Evolutionary conservation across 148 eudicot species (phyloP).

Genomic region (Hydrangea macrophylla): DNA sequence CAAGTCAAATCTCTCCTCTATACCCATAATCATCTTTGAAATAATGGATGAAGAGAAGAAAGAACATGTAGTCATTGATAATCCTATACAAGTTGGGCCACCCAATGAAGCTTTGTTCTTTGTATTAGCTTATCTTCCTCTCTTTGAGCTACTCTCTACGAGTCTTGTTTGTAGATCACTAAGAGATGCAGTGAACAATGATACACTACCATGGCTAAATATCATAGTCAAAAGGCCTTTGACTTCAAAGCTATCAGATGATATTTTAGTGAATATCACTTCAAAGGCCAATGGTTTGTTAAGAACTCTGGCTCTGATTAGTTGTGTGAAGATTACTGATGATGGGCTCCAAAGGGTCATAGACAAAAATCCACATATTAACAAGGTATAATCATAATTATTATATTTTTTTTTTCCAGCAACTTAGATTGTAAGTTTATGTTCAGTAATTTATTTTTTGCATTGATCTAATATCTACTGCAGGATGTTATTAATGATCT

Average conservation of each 20-base stretch:
- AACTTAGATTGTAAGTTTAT: neutral
- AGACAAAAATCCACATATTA: conserved; percentile 44
- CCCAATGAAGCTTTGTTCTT: conserved; percentile 66
- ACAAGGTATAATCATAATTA: conserved; percentile 40
- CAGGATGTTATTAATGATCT: neutral
- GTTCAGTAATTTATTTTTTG: neutral
- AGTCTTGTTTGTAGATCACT: conserved; percentile 54
- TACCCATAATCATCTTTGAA: neutral
- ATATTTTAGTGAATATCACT: conserved; percentile 35
- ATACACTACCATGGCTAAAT: conserved; percentile 62
- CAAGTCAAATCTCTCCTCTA: neutral
- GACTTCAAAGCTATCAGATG: conserved; percentile 38
- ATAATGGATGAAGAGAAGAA: neutral
- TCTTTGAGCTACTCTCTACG: conserved; percentile 52
- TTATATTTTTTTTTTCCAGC: neutral
- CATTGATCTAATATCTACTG: neutral
- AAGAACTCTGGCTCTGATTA: conserved; percentile 44
- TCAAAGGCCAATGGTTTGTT: conserved; percentile 58
- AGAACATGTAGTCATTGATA: conserved; percentile 5
- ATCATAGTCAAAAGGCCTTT: conserved; percentile 48
- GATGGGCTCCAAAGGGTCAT: conserved; percentile 46
- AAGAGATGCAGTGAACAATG: conserved; percentile 46
- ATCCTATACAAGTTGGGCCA: conserved; percentile 5
- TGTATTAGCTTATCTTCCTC: conserved; percentile 62
- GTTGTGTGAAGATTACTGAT: conserved; percentile 58